Evolutionary conservation across 352 stramenopile species (phyloP).

Genomic region (Pythium dissimile): DNA sequence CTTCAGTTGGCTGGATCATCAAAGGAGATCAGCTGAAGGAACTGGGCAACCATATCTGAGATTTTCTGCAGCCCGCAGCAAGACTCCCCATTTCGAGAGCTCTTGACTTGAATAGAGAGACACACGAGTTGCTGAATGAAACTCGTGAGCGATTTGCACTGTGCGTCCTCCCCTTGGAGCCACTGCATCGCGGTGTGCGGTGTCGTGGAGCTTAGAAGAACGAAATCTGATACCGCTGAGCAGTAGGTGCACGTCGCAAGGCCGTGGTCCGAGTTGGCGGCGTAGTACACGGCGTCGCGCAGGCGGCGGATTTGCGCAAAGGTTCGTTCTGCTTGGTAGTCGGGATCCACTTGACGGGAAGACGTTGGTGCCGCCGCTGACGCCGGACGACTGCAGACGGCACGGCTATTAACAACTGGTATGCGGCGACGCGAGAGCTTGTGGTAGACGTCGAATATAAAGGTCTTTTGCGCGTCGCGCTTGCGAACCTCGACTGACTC

Average conservation of each 20-base stretch:
- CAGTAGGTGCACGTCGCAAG: slow-evolving; percentile 13
- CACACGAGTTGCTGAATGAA: slow-evolving; percentile 15
- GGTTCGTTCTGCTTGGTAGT: background rate
- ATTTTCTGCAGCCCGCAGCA: slow-evolving; percentile 6
- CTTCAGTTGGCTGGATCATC: too few relatives aligned
- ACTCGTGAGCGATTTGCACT: slow-evolving; percentile 2
- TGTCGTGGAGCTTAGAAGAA: slow-evolving; percentile 3
- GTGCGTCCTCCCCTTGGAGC: slow-evolving; percentile 1
- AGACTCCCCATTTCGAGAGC: background rate
- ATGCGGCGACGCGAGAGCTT: slow-evolving; percentile 13
- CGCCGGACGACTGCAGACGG: background rate
- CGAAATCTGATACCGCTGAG: slow-evolving; percentile 7
- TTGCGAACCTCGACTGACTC: slow-evolving; percentile 6
- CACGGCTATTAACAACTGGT: background rate
- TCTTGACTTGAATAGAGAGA: slow-evolving; percentile 15
- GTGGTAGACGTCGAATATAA: slow-evolving; percentile 2
- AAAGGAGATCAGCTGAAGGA: background rate
- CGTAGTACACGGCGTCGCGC: slow-evolving; percentile 19
- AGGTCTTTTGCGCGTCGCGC: background rate
- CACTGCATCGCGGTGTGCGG: background rate
- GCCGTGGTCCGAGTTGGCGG: slow-evolving; percentile 12
- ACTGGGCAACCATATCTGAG: slow-evolving; percentile 5
- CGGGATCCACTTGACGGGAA: background rate
- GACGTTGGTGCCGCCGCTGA: background rate
- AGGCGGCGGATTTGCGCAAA: slow-evolving; percentile 11